Base-by-base conservation (phyloP, 2,329 filamentous ascomycete genomes). In the Curvularia sp. region DNA sequence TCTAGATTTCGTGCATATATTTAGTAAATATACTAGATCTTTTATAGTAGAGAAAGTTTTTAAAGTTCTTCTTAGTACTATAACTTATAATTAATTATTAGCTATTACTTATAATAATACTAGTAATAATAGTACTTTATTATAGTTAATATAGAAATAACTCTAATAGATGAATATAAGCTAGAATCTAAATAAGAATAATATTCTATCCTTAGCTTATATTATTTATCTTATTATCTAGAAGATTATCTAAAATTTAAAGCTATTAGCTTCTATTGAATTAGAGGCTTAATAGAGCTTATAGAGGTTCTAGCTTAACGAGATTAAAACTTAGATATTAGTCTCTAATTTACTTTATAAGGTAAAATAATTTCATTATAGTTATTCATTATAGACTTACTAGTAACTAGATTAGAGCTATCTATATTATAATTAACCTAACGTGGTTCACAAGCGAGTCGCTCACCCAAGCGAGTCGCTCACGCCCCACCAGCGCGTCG, bases 171-270 rank as follows among this genome's bases (percentile, higher is more conserved):
- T 13, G 0, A 26, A 18, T 18, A 38, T 53, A 3, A n/a, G 3
- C 9, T 53, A 38, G 52, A 49, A 31, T 35, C 1, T 28, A 24
- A 28, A 8, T 48, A 28, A 56, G n/a, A 57, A 51, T 30, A 42
- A 8, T 33, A 55, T 55, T 15, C 47, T 61, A 57, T 54, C 44
- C 9, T 1, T 31, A 9, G 18, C 18, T 18, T 18, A 18, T 18
- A 18, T 18, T 18, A 18, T 18, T 18, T 1, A 18, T 1, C 18
- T 55, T 10, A 13, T 18, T 59, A 30, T 55, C 5, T 43, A 59
- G 9, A 18, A 53, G 9, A 53, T 53, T 33, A 13, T 53, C 6
- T 33, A 49, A 26, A 26, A 57, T 28, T 33, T 53, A 47, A 42
- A 56, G 20, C 38, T 49, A 26, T 53, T 18, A 20, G 18, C 6